Evolutionary conservation across 2,329 filamentous ascomycete genomes (phyloP).

Genomic region (Penicillium aurantiogriseum): DNA sequence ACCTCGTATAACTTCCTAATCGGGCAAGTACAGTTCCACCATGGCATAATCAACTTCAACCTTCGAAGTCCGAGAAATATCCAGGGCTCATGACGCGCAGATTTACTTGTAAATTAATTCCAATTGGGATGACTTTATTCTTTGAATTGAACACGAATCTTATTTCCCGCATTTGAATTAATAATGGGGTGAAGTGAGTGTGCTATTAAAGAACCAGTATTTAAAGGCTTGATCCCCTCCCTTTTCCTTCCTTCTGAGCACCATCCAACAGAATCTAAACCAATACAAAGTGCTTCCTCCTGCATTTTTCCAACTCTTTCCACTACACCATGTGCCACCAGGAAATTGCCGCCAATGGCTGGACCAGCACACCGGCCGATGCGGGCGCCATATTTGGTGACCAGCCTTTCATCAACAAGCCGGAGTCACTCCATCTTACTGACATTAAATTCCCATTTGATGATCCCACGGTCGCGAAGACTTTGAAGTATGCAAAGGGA

Average conservation of each 20-base stretch:
- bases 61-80: neutral
- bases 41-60: neutral
- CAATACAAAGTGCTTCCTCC: no score
- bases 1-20: neutral
- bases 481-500: no score
- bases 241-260: neutral
- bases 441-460: no score
- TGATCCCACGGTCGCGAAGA: no score
- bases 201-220: neutral
- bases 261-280: no score
- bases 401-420: constrained; percentile 16
- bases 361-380: constrained; percentile 21
- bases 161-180: neutral
- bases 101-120: neutral
- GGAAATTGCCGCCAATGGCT: constrained; percentile 21
- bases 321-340: constrained; percentile 16
- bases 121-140: neutral
- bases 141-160: neutral
- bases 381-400: constrained; percentile 21
- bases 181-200: neutral
- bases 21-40: neutral
- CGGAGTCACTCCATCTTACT: no score
- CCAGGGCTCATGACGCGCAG: neutral
- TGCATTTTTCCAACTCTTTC: neutral
- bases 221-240: neutral